Evolutionary conservation across 1,139 yeast species (phyloP).

Genomic region (Sugiyamaella grinbergsii): DNA sequence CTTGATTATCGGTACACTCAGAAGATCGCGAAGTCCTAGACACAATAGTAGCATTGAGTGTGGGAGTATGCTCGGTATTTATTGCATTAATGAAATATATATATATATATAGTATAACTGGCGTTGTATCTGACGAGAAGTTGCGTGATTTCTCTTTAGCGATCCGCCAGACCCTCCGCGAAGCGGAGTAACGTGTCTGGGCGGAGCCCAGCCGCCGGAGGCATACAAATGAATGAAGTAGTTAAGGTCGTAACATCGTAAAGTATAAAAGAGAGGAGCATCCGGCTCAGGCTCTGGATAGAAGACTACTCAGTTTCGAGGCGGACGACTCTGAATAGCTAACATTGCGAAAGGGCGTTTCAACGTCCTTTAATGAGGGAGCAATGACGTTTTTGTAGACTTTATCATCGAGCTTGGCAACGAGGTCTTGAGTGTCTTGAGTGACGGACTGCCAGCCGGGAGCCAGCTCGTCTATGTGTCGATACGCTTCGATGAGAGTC

Average conservation of each 20-base stretch:
- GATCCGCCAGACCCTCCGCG: too few relatives aligned
- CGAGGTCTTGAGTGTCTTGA: slow-evolving; percentile 32
- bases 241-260: slow-evolving; percentile 4
- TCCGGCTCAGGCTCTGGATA: slow-evolving; percentile 19
- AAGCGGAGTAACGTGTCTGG: background rate
- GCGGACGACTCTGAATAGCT: slow-evolving; percentile 11
- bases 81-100: slow-evolving; percentile 14
- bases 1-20: slow-evolving; percentile 23
- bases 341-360: slow-evolving; percentile 20
- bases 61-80: slow-evolving; percentile 2
- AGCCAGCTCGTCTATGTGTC: slow-evolving; percentile 27
- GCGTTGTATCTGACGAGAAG: too few relatives aligned
- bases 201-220: background rate
- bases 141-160: too few relatives aligned
- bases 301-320: slow-evolving; percentile 16
- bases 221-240: background rate
- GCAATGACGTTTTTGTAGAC: slow-evolving; percentile 33
- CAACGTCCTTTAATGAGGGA: slow-evolving; percentile 37
- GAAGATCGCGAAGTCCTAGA: background rate
- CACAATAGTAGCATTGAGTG: slow-evolving; percentile 4
- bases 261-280: background rate
- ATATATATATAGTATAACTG: background rate
- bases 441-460: slow-evolving; percentile 21
- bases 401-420: slow-evolving; percentile 36
- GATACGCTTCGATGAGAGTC: slow-evolving; percentile 34